A percentile compares a stretch with the other conserved stretches of the same genome.
Conservation (phyloP, 2,329 filamentous ascomycete genomes). For the Colletotrichum godetiae region DNA sequence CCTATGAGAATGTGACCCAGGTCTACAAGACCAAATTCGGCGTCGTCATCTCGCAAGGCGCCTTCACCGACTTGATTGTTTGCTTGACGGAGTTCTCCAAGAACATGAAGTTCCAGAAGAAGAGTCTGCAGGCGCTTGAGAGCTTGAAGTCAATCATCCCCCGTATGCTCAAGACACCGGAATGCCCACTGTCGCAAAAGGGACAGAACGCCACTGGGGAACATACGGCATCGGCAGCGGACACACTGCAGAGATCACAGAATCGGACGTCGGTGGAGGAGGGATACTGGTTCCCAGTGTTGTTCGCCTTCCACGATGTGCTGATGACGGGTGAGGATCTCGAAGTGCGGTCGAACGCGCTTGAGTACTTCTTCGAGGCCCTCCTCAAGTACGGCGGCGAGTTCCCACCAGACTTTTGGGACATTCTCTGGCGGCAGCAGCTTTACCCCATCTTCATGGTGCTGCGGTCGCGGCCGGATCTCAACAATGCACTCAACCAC, state of each 20-base stretch:
- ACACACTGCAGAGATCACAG: conserved; percentile 64
- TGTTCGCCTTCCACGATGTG: conserved; percentile 98
- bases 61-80: conserved; percentile 95
- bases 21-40: conserved; percentile 97
- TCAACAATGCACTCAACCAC: conserved; percentile 94
- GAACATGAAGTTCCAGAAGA: conserved; percentile 98
- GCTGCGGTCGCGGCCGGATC: conserved; percentile 93
- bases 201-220: conserved; percentile 49
- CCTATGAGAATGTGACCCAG: conserved; percentile 95
- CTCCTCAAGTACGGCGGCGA: conserved; percentile 89
- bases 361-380: conserved; percentile 97
- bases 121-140: conserved; percentile 95
- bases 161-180: conserved; percentile 94
- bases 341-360: conserved; percentile 88
- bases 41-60: conserved; percentile 94
- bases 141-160: conserved; percentile 92
- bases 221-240: conserved; percentile 54
- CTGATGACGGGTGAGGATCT: conserved; percentile 99
- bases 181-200: conserved; percentile 87
- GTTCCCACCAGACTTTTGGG: conserved; percentile 96
- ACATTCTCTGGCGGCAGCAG: conserved; percentile 96
- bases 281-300: conserved; percentile 97
- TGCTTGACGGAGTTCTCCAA: conserved; percentile 99
- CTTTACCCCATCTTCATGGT: conserved; percentile 99
- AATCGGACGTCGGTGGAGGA: conserved; percentile 92